Conservation (phyloP, 1,284 basidiomycete species). For the Exobasidium cylindrosporum region DNA sequence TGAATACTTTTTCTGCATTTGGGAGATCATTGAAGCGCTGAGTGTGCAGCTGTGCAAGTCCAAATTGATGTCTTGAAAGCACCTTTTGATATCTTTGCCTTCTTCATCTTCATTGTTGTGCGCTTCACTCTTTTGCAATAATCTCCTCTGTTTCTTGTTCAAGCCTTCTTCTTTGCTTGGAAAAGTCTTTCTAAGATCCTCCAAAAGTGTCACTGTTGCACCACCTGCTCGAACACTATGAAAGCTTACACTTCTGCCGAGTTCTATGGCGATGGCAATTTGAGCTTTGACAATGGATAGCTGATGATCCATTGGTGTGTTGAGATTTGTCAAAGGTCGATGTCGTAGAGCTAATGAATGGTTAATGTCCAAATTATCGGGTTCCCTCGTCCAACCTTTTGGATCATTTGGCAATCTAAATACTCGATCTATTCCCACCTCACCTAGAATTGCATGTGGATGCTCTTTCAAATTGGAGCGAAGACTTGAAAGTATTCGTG, state of each 20-base stretch:
- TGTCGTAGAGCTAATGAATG: conserved; percentile 4
- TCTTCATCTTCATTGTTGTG: conserved; percentile 19
- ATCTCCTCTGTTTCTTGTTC: conserved; percentile 9
- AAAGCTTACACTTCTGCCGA: conserved; percentile 41
- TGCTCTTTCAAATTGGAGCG: conserved; percentile 25
- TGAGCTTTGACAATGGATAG: conserved; percentile 38
- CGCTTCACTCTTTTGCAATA: conserved; percentile 19
- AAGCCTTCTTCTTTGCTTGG: conserved; percentile 2
- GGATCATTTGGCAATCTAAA: conserved; percentile 37
- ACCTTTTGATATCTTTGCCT: conserved; percentile 13
- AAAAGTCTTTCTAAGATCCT: conserved; percentile 12
- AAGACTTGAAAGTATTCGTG: conserved; percentile 21
- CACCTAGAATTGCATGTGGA: conserved; percentile 44
- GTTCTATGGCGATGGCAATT: conserved; percentile 32
- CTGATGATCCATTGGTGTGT: conserved; percentile 46
- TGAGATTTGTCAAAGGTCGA: conserved; percentile 31
- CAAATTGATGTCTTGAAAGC: conserved; percentile 19
- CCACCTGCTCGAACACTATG: conserved; percentile 49
- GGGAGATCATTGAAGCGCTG: conserved; percentile 33
- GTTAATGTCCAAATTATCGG: conserved; percentile 10
- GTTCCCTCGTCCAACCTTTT: conserved; percentile 25
- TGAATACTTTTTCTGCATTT: conserved; percentile 31
- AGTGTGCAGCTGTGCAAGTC: conserved; percentile 50
- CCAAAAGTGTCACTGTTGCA: conserved; percentile 31
- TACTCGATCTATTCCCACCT: conserved; percentile 48